Evolutionary conservation across 1,139 yeast species (phyloP), one percentile per base, ranked within the genome.

Genomic region (Meyerozyma athensensis): DNA sequence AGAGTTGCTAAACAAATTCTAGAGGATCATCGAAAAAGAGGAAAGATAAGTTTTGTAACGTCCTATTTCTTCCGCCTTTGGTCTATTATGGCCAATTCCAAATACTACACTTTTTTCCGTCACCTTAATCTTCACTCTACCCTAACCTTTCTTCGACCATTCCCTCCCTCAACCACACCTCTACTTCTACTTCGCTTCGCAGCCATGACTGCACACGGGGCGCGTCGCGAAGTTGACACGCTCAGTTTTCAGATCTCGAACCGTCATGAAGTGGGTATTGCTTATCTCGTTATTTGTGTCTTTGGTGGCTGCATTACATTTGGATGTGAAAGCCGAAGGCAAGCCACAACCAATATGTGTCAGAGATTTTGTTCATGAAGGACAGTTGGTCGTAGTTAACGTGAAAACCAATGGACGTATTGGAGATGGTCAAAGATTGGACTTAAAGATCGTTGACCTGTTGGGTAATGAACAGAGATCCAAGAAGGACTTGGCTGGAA

Each of bases 351-450:
- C 65, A 46, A 72, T 56, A 48, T 90, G 98, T 69, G 77, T 90
- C 46, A 84, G 97, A 58, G 97, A 90, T 59, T 90, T 90, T 57
- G 95, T 86, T 37, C 70, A 76, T 38, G 84, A 80, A 50, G 89
- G 86, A 41, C 92, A 87, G 55, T 63, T 89, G 52, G 97, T 90
- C 22, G 96, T 87, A 34, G 83, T 87, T 41, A 84, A 82, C 48
- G 75, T 87, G 49, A 74, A 76, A 46, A 74, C 95, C 14, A 73
- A 75, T 49, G 97, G 97, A 14, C 58, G 70, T 38, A 63, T 66
- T 39, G 94, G 94, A 23, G 97, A 92, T 58, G 97, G 97, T 22
- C 97, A 90, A 63, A 63, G 68, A 37, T 71, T 90, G 54, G 75
- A 75, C 47, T 65, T 89, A 45, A 61, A 62, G 36, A 78, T 83